A percentile compares a stretch with the other conserved stretches of the same genome.
Conservation (phyloP, 805 yeast genomes). For the Candida boidinii region DNA sequence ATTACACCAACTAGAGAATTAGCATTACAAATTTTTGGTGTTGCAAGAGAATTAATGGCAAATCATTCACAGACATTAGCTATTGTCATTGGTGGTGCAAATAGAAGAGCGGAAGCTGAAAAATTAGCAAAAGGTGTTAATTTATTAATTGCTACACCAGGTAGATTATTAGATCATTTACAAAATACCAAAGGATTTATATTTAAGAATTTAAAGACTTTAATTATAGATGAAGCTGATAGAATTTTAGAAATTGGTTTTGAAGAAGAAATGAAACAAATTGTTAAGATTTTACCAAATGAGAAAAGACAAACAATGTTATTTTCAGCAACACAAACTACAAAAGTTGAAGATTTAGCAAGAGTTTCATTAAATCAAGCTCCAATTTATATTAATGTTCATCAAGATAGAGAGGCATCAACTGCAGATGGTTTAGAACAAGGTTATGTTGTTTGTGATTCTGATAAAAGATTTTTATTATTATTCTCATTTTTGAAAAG, state of each 20-base stretch:
- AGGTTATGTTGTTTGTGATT: conserved; percentile 96
- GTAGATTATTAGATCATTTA: conserved; percentile 90
- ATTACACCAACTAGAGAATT: conserved; percentile 97
- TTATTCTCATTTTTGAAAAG: conserved; percentile 90
- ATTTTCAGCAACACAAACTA: conserved; percentile 98
- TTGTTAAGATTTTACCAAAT: conserved; percentile 84
- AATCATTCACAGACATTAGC: conserved; percentile 91
- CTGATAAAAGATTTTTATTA: conserved; percentile 86
- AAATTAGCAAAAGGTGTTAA: conserved; percentile 92
- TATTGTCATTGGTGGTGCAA: conserved; percentile 97
- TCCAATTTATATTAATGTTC: conserved; percentile 90
- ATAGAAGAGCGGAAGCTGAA: conserved; percentile 95
- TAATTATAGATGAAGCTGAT: conserved; percentile 97
- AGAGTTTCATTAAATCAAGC: conserved; percentile 92
- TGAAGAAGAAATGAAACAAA: conserved; percentile 98
- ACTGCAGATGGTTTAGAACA: conserved; percentile 97
- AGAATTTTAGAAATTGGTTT: conserved; percentile 96
- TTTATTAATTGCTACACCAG: conserved; percentile 92
- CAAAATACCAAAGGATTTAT: conserved; percentile 93
- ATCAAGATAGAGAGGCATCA: conserved; percentile 69
- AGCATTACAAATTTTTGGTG: conserved; percentile 96
- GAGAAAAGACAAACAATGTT: conserved; percentile 94
- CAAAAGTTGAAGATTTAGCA: conserved; percentile 97
- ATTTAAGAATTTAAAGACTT: conserved; percentile 88
- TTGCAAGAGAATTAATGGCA: conserved; percentile 89